These are phyloP conservation scores for Naumovozyma baii DNA, from an alignment of 805 yeast species.

Conservation along the genomic window DNA sequence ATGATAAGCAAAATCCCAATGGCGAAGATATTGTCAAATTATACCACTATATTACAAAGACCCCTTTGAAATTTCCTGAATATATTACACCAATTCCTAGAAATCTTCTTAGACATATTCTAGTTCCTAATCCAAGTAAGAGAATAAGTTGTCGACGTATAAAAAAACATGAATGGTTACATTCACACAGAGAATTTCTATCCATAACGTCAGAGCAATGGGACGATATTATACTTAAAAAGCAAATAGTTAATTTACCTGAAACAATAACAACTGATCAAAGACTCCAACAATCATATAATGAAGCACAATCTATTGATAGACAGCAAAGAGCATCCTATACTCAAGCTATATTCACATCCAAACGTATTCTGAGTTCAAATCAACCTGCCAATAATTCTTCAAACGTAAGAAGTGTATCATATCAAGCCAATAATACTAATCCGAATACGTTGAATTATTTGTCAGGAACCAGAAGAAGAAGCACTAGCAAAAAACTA, in stretches of 20 bases:
- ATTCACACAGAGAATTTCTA: slow-evolving; percentile 73
- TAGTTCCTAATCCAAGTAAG: slow-evolving; percentile 74
- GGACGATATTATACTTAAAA: slow-evolving; percentile 43
- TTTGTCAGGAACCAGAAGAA: neutral
- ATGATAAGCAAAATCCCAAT: slow-evolving; percentile 93
- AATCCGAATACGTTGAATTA: neutral
- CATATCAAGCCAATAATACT: neutral
- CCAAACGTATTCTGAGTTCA: neutral
- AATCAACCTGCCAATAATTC: neutral
- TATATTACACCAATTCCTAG: slow-evolving; percentile 84
- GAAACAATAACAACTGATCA: too few species aligned
- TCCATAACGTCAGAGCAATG: slow-evolving; percentile 83
- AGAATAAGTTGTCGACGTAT: slow-evolving; percentile 63
- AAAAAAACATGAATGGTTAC: slow-evolving; percentile 77
- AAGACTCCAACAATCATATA: too few species aligned
- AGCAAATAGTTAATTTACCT: too few species aligned
- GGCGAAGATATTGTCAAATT: slow-evolving; percentile 87
- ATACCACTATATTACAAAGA: slow-evolving; percentile 82
- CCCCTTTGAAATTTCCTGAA: slow-evolving; percentile 92
- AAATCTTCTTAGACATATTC: slow-evolving; percentile 74
- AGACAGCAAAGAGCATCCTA: slow-evolving; percentile 20
- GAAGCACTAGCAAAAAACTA: neutral
- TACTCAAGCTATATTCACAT: neutral
- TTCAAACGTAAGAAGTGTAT: neutral
- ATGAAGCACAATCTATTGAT: too few species aligned